Conservation (phyloP, 495 filamentous ascomycete genomes). For the Daldinia concentrica region DNA sequence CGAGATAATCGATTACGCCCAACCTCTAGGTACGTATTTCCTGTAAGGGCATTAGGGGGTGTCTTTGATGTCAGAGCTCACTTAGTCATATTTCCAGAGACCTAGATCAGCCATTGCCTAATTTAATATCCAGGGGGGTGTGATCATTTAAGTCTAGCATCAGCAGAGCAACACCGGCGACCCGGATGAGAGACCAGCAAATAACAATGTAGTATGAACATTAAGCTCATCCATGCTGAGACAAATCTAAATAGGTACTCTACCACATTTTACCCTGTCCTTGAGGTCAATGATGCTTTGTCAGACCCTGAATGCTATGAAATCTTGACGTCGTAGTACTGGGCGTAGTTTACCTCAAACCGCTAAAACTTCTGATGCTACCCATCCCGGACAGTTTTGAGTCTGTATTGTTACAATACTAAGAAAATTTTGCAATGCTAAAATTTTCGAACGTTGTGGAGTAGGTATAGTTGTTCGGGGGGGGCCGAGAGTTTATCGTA, state of each 20-base stretch:
- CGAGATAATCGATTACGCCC: neutral
- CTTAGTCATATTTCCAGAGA: neutral
- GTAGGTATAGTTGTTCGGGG: neutral
- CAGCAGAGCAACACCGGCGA: neutral
- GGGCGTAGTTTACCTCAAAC: slow-evolving; percentile 12
- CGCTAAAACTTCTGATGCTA: neutral
- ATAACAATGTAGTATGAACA: neutral
- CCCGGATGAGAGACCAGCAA: neutral
- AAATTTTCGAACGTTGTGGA: neutral
- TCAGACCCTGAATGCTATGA: neutral
- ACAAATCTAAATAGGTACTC: neutral
- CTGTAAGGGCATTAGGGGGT: neutral
- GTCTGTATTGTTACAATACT: neutral
- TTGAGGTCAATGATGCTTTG: neutral
- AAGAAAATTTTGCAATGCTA: neutral
- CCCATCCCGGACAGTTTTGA: neutral
- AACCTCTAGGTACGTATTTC: neutral
- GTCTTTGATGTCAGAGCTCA: neutral
- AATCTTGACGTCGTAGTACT: neutral
- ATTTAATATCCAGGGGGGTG: slow-evolving; percentile 1
- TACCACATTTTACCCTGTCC: neutral
- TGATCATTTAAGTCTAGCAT: neutral
- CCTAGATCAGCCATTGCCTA: neutral
- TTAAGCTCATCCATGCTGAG: neutral
- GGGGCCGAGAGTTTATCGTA: neutral